These are phyloP conservation scores for Strobilomyces echinocephalus DNA, from an alignment of 768 basidiomycete species.

Conservation along the genomic window DNA sequence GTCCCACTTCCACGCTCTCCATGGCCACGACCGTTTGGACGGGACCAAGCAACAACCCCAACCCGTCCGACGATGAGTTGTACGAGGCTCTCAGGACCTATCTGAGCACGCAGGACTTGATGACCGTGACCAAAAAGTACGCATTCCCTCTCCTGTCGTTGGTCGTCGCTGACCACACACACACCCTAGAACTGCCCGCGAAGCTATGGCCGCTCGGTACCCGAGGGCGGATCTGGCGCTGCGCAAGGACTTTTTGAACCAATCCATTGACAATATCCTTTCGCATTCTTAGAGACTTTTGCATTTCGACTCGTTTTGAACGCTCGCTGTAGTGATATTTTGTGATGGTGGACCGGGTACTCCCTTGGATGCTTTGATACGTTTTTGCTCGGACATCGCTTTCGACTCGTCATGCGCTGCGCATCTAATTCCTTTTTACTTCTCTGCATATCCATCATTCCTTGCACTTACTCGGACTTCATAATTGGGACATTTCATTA, in stretches of 20 bases:
- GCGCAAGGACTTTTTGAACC: constrained; percentile 62
- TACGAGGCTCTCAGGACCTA: constrained; percentile 51
- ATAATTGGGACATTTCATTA: constrained; percentile 7
- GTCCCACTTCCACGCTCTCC: constrained; percentile 57
- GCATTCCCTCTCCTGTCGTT: constrained; percentile 12
- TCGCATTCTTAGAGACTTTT: constrained; percentile 42
- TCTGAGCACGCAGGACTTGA: constrained; percentile 61
- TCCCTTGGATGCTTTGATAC: background rate
- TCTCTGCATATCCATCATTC: constrained; percentile 3
- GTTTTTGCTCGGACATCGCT: constrained; percentile 4
- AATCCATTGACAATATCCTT: constrained; percentile 61
- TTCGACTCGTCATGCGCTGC: background rate
- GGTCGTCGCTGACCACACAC: background rate
- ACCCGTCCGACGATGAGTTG: constrained; percentile 60
- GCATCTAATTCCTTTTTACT: constrained; percentile 1
- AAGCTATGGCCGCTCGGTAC: constrained; percentile 58
- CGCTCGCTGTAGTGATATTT: background rate
- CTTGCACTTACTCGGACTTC: constrained; percentile 10
- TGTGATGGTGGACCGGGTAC: constrained; percentile 3
- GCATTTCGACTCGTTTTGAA: constrained; percentile 4
- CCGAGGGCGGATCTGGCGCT: constrained; percentile 58
- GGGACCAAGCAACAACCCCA: constrained; percentile 45
- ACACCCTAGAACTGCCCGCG: constrained; percentile 49
- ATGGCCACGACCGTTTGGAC: constrained; percentile 55
- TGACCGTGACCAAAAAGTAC: constrained; percentile 70